Conservation (phyloP, 2,329 filamentous ascomycete genomes). For the Amesomyces nigricolor region DNA sequence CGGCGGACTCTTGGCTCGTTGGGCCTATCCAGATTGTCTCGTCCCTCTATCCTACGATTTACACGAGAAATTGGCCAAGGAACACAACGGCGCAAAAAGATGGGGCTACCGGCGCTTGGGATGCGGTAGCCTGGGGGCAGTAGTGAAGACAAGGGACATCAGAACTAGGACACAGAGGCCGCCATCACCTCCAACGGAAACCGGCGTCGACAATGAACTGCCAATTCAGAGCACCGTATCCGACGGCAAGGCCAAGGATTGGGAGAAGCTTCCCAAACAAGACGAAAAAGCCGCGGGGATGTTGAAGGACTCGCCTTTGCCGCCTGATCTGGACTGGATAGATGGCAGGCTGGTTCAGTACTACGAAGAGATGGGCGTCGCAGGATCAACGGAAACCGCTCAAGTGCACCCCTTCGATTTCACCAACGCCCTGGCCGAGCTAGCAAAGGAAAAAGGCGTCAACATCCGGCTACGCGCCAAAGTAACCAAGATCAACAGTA, state of each 20-base stretch:
- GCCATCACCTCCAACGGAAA: neutral
- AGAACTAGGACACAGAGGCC: neutral
- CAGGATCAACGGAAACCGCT: constrained; percentile 68
- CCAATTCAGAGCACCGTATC: constrained; percentile 21
- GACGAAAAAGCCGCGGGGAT: constrained; percentile 43
- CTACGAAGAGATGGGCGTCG: constrained; percentile 75
- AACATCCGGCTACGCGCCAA: constrained; percentile 60
- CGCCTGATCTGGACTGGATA: constrained; percentile 80
- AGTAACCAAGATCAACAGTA: constrained; percentile 61
- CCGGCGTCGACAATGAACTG: constrained; percentile 19
- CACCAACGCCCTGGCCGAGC: constrained; percentile 72
- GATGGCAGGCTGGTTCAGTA: constrained; percentile 57
- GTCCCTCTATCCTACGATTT: constrained; percentile 81
- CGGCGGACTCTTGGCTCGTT: constrained; percentile 80
- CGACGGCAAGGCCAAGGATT: constrained; percentile 38
- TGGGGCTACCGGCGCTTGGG: constrained; percentile 84
- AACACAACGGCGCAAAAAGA: constrained; percentile 68
- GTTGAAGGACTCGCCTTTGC: constrained; percentile 56
- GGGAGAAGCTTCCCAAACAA: constrained; percentile 59
- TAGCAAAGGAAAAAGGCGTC: constrained; percentile 65
- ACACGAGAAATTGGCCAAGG: constrained; percentile 75
- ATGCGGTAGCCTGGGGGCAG: constrained; percentile 56
- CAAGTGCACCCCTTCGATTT: constrained; percentile 93
- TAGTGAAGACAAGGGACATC: constrained; percentile 26
- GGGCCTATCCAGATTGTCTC: constrained; percentile 82